Base-by-base conservation (phyloP, 495 filamentous ascomycete species). In the Penicillium odoratum region DNA sequence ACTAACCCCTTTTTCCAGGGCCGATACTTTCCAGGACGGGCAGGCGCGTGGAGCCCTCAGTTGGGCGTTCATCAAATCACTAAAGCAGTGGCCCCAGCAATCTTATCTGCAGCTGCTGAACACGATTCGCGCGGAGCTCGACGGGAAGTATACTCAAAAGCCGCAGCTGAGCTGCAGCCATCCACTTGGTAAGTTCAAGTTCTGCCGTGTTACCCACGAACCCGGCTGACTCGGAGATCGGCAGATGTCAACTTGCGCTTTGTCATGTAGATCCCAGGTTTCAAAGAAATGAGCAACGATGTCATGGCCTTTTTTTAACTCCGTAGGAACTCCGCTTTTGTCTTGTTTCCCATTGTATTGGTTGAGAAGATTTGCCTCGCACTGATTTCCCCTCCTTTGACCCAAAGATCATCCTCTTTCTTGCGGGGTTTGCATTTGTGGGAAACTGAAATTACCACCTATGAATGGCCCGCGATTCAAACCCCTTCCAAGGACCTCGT, bases 111-210 rank as follows among this genome's bases (percentile, higher is more conserved):
- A 96, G 73, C 76, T 98, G 54, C 80, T 98, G 60, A 97, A 95
- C 74, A 91, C 83, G 72, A 97, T 98, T 69, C 88, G 94, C 9
- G 88, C 93, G 55, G 95, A 97, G 72, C 80, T 98, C 57, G 83
- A 91, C 56, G 88, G 85, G 21, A 93, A 93, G 70, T 98, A 98
- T 71, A 86, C 85, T 31, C 94, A 98, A 75, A 97, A 97, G 80
- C 94, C 94, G 63, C 94, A 98, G 79, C 81, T 98, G 60, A 96
- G 92, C 73, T 93, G 92, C 78, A 96, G 91, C 76, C 93, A 98
- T 78, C 93, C 93, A 50, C 81, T 98, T 75, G 89, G 93, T 97
- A 83, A 77, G 68, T 74, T 54, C n/a, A 28, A 21, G 21, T 21
- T 21, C 21, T 60, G 57, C 64, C 10, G 47, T 56, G 26, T 16